phyloP scores from a whole-genome alignment of 2,329 filamentous ascomycete species.

The Penicillium sp. region DNA sequence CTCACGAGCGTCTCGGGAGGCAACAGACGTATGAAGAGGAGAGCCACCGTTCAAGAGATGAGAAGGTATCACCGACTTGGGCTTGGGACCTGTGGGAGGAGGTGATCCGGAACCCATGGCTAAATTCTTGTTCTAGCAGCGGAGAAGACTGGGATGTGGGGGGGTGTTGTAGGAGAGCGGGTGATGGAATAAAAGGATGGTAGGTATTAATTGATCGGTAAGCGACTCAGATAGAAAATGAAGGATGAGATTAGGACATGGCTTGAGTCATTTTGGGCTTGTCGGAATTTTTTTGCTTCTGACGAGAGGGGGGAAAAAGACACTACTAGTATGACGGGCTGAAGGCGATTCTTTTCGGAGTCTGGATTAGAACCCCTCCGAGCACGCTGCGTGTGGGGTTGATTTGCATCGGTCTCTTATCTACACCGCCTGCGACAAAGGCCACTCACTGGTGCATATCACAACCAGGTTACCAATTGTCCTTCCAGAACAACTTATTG shows the following conservation, averaged over 20 bases:
- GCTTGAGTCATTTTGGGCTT: background rate
- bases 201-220: background rate
- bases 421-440: constrained; percentile 8
- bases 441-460: background rate
- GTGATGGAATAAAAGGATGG: background rate
- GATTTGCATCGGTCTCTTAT: background rate
- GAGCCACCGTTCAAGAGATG: constrained; percentile 62
- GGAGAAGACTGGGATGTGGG: constrained; percentile 12
- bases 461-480: background rate
- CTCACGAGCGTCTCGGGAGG: constrained; percentile 58
- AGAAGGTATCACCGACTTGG: constrained; percentile 59
- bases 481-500: background rate
- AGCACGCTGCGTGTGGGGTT: constrained; percentile 2
- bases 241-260: constrained; percentile 3
- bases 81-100: constrained; percentile 51
- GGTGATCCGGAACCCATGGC: constrained; percentile 52
- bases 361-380: constrained; percentile 8
- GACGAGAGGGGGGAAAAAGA: constrained; percentile 9
- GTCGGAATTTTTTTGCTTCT: constrained; percentile 5
- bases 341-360: constrained; percentile 9
- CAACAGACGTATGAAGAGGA: constrained; percentile 55
- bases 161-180: background rate
- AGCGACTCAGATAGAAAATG: constrained; percentile 1
- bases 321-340: constrained; percentile 4
- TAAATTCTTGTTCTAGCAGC: constrained; percentile 45